These are phyloP conservation scores for Mallotus repandus DNA, from an alignment of 441 rosid species.

Conservation along the genomic window DNA sequence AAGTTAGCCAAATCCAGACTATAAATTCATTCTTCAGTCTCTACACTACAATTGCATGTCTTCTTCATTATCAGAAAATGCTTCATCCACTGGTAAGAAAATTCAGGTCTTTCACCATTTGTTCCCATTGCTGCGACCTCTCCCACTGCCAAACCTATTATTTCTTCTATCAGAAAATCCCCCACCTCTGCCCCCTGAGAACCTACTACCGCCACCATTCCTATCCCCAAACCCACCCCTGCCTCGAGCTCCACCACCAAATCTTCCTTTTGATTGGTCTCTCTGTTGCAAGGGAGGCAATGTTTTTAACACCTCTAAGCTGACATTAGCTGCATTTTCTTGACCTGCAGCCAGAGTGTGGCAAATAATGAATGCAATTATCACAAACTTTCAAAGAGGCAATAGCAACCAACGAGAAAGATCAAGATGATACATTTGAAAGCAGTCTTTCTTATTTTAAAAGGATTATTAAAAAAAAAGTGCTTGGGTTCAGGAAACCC, in stretches of 20 bases:
- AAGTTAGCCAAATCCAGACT: background rate
- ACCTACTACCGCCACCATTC: constrained; percentile 34
- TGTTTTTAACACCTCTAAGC: constrained; percentile 59
- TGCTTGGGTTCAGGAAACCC: background rate
- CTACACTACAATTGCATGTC: constrained; percentile 5
- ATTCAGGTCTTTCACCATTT: constrained; percentile 36
- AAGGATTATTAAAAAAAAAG: background rate
- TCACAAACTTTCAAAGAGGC: background rate
- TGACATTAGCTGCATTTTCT: constrained; percentile 63
- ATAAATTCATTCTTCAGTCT: background rate
- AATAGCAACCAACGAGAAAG: background rate
- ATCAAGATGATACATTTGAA: background rate
- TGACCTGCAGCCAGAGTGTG: constrained; percentile 38
- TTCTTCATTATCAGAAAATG: constrained; percentile 16
- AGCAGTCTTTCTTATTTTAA: background rate
- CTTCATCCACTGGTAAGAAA: constrained; percentile 9
- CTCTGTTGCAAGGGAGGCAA: constrained; percentile 78
- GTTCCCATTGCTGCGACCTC: constrained; percentile 33
- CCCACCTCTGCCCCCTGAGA: constrained; percentile 46
- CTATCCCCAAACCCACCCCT: constrained; percentile 39
- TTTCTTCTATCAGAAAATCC: constrained; percentile 47
- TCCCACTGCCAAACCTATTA: constrained; percentile 37
- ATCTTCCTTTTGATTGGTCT: constrained; percentile 65
- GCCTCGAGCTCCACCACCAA: constrained; percentile 43
- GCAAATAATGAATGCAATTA: background rate